These are phyloP conservation scores for Camellia oleifera DNA, from an alignment of 179 eudicot genomes.

Conservation along the genomic window DNA sequence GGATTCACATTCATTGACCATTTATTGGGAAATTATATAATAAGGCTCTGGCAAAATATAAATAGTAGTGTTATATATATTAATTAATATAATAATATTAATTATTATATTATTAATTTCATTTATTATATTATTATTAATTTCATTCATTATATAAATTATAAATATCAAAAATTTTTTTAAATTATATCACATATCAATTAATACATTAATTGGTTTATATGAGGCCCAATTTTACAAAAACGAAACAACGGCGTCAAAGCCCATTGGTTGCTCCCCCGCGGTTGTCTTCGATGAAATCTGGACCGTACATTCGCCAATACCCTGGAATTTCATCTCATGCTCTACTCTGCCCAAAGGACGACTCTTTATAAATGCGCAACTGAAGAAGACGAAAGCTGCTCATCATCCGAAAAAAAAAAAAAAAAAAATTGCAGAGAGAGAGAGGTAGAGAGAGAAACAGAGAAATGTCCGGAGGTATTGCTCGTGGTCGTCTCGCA, in stretches of 20 bases:
- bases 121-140: too few species aligned
- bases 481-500: conserved; percentile 60
- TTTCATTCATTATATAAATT: too few species aligned
- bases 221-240: too few species aligned
- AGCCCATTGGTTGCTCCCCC: conserved; percentile 6
- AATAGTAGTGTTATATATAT: too few species aligned
- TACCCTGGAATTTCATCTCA: background rate
- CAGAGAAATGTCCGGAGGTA: conserved; percentile 53
- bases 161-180: too few species aligned
- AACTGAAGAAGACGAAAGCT: background rate
- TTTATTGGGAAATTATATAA: background rate
- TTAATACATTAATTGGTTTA: too few species aligned
- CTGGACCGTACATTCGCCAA: conserved; percentile 4
- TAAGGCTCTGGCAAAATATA: too few species aligned
- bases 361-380: background rate
- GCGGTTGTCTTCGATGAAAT: background rate
- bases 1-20: background rate
- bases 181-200: too few species aligned
- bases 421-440: background rate
- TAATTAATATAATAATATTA: too few species aligned
- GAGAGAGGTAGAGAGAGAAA: conserved; percentile 17
- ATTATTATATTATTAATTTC: too few species aligned
- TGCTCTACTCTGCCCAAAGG: background rate
- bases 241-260: background rate
- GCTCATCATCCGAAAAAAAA: background rate